A percentile compares a stretch with the other conserved stretches of the same genome.
Evolutionary conservation across 2,329 filamentous ascomycete species (phyloP).

Genomic region (Aaosphaeria pasadenensis): DNA sequence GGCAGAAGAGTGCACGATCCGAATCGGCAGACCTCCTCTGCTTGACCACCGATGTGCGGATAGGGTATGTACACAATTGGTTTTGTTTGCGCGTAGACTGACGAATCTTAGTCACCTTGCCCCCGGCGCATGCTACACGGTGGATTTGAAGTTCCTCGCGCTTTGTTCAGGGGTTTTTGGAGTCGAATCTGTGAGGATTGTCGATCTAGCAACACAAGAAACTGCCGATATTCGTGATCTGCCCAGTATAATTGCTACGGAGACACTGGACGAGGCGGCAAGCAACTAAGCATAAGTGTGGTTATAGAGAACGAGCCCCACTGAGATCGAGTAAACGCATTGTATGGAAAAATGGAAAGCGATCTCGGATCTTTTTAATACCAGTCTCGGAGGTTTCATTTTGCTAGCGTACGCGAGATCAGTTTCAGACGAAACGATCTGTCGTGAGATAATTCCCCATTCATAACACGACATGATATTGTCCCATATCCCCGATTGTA

Average conservation of each 20-base stretch:
- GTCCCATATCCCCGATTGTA: no score
- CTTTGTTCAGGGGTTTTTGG: conserved; percentile 63
- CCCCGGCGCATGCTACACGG: conserved; percentile 70
- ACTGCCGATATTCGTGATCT: conserved; percentile 74
- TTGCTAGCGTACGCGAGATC: no score
- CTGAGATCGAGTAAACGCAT: no score
- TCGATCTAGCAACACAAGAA: conserved; percentile 72
- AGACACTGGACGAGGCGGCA: neutral
- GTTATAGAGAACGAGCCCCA: no score
- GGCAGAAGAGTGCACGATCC: conserved; percentile 63
- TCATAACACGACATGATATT: no score
- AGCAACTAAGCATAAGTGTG: no score
- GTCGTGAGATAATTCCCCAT: no score
- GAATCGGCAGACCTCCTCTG: conserved; percentile 70
- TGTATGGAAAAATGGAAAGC: no score
- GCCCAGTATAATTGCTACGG: conserved; percentile 58
- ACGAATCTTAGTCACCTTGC: conserved; percentile 56
- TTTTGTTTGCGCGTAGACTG: no score
- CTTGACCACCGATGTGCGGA: conserved; percentile 68
- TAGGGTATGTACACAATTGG: conserved; percentile 53
- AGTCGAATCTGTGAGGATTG: conserved; percentile 69
- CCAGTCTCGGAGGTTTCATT: no score
- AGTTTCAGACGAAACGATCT: no score
- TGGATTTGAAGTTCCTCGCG: conserved; percentile 69
- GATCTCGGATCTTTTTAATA: no score